Base-by-base conservation (phyloP, 306 rosid genomes). In the Betula pendula region DNA sequence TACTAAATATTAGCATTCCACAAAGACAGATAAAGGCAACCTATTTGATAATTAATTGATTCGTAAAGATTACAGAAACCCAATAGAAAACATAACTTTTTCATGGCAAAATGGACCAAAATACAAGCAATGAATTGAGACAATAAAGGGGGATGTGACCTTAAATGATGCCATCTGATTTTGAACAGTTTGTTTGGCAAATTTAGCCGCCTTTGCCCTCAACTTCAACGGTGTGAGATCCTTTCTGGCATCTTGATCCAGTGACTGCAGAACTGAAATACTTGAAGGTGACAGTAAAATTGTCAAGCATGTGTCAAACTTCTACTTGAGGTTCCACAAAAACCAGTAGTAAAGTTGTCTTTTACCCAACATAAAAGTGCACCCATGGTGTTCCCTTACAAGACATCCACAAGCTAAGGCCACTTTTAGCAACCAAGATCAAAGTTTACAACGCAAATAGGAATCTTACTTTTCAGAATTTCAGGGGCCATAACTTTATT, bases 151-250 rank as follows among this genome's bases (percentile, higher is more conserved):
- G 22, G 31, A 45, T 44, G 74, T 63, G 81, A 91, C 98, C 97
- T 96, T 92, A 85, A 96, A 96, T 72, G 99, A 92, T 79, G 89
- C 83, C 98, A 96, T 96, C 86, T 96, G 98, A 79, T 71, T 81
- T 85, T 88, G 89, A 74, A 92, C 97, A 17, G 99, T 91, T 77
- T 86, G 88, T 86, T 91, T 96, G 84, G 99, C 98, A 87, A 96
- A 96, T 71, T 92, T 96, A 49, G 98, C 89, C 24, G 98, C 99
- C 88, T 92, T 96, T 68, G 95, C 91, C 85, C 99, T 87, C 89
- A 96, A 83, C 77, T 91, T 96, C 59, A 88, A 85, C 49, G 99
- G 98, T 51, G 97, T 87, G 56, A 96, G 94, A 72, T 88, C 85
- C 76, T 81, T 89, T 82, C 99, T 89, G 72, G 94, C 86, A 81